Base-by-base conservation (phyloP, 768 basidiomycete genomes). In the Tylopilus plumbeoviolaceoides region DNA sequence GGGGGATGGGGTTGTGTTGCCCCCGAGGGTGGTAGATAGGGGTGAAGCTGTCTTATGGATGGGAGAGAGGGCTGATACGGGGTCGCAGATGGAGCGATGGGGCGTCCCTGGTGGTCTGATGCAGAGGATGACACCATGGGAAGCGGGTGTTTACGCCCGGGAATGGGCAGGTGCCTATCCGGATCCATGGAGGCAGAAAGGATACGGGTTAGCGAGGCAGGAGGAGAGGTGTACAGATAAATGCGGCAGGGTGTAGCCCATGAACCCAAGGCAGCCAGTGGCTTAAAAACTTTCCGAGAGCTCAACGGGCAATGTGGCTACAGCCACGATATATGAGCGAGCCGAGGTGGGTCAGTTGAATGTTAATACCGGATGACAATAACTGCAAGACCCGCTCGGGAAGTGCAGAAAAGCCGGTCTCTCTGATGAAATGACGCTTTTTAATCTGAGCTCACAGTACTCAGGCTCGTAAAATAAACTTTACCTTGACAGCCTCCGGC, bases 21-120 rank as follows among this genome's bases (percentile, higher is more conserved):
- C 46, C 74, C 73, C 8, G 83, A 71, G n/a, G 78, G 79, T 4
- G 80, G 78, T 20, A 84, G 77, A 67, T 81, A 82, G 27, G 82
- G 83, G 64, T 86, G 83, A 21, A 88, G 72, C 31, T 84, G 80
- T 47, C 81, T 81, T 61, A 89, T 87, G 46, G 86, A 81, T 5
- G 86, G 86, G 25, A 88, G 73, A 42, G 67, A 70, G 10, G 58
- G 70, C 43, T 58, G 70, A 45, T 64, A 63, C 0, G 64, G 21
- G 25, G 62, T 35, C 23, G 52, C 53, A 35, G 61, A 58, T 49
- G 65, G 62, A 5, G 50, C 58, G 50, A 64, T 63, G 39, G 60
- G 56, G 51, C 71, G 71, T 18, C 60, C 49, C 15, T 63, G 69
- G 7, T 61, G 48, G 55, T 66, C 64, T 10, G 62, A 46, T n/a